Conservation (phyloP, 805 yeast genomes). For the Debaryomyces hansenii region DNA sequence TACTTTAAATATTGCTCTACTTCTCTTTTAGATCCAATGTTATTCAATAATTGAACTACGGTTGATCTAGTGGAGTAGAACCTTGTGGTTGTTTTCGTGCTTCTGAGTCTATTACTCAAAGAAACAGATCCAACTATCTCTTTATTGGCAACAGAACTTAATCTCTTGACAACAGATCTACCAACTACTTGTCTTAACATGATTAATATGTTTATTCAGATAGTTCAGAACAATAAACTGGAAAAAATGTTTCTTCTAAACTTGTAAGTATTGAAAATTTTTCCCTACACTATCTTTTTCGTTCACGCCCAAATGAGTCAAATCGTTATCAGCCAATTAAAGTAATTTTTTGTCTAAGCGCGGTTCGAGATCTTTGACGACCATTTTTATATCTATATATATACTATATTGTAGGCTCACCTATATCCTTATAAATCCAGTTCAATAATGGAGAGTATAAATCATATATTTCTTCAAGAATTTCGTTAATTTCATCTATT, state of each 20-base stretch:
- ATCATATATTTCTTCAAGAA: constrained; percentile 13
- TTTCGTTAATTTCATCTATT: constrained; percentile 3
- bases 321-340: constrained; percentile 31
- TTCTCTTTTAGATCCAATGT: constrained; percentile 95
- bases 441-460: constrained; percentile 24
- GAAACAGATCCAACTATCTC: background rate
- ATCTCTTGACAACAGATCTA: constrained; percentile 6
- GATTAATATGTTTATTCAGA: background rate
- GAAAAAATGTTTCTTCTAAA: no score
- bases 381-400: background rate
- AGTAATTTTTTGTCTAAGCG: constrained; percentile 30
- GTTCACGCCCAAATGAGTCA: constrained; percentile 8
- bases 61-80: constrained; percentile 82
- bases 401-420: constrained; percentile 7
- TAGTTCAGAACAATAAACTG: background rate
- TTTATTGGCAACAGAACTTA: background rate
- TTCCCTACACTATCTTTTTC: background rate
- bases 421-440: constrained; percentile 29
- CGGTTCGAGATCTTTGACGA: constrained; percentile 35
- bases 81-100: background rate
- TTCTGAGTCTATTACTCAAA: background rate
- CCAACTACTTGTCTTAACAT: constrained; percentile 21
- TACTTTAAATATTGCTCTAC: constrained; percentile 97
- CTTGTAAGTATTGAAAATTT: background rate
- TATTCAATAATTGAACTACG: constrained; percentile 90